phyloP scores from a whole-genome alignment of 768 basidiomycete species.

The Melanogaster broomeanus region DNA sequence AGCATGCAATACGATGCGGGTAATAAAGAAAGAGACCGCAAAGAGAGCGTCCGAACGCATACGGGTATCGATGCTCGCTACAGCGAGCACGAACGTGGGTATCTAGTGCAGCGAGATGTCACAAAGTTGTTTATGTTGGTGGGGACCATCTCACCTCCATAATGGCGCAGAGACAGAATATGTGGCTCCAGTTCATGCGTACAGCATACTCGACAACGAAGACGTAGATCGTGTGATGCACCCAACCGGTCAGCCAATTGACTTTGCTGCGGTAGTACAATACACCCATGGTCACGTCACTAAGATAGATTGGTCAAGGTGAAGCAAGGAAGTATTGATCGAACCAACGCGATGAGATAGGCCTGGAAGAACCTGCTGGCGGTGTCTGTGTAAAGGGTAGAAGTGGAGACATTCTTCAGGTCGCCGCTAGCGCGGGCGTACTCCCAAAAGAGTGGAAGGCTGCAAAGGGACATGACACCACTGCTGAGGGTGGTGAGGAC shows the following conservation, averaged over 20 bases:
- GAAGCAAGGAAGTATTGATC: slow-evolving; percentile 12
- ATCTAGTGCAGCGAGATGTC: slow-evolving; percentile 30
- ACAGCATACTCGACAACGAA: slow-evolving; percentile 42
- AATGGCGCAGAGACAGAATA: slow-evolving; percentile 45
- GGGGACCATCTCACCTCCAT: slow-evolving; percentile 45
- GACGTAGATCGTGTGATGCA: slow-evolving; percentile 49
- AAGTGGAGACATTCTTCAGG: slow-evolving; percentile 24
- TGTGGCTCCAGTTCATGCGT: slow-evolving; percentile 35
- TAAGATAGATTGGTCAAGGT: slow-evolving; percentile 20
- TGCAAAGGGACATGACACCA: slow-evolving; percentile 40
- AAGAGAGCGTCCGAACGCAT: slow-evolving; percentile 53
- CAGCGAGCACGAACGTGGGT: slow-evolving; percentile 54
- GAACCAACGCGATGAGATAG: slow-evolving; percentile 40
- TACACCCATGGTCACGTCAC: slow-evolving; percentile 48
- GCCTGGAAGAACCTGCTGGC: slow-evolving; percentile 45
- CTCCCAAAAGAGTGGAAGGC: slow-evolving; percentile 41
- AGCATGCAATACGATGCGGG: slow-evolving; percentile 50
- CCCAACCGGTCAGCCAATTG: slow-evolving; percentile 56
- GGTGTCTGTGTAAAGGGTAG: slow-evolving; percentile 22
- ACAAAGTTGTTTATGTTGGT: background rate
- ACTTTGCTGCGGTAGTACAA: slow-evolving; percentile 47
- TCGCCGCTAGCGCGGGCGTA: slow-evolving; percentile 26
- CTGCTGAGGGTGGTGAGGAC: slow-evolving; percentile 45
- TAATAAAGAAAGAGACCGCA: slow-evolving; percentile 49
- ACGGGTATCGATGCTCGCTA: slow-evolving; percentile 44